phyloP scores from a whole-genome alignment of 1,139 yeast genomes.

The Tardiomyces digboiensis region DNA sequence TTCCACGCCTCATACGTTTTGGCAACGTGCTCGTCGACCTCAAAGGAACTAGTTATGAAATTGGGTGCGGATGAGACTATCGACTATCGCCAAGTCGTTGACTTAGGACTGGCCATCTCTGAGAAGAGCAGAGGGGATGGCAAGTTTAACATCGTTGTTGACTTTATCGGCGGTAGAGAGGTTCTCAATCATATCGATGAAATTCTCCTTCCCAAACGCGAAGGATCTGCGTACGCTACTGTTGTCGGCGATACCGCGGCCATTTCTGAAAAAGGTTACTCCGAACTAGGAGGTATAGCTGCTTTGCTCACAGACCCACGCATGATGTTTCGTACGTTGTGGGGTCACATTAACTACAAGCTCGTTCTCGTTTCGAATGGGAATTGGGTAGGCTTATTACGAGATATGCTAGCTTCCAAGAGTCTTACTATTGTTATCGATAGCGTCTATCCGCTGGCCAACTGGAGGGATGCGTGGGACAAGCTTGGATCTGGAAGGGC shows the following conservation, averaged over 20 bases:
- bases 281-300: slow-evolving; percentile 13
- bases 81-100: slow-evolving; percentile 35
- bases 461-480: slow-evolving; percentile 40
- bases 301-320: slow-evolving; percentile 11
- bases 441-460: slow-evolving; percentile 38
- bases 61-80: slow-evolving; percentile 44
- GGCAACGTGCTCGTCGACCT: slow-evolving; percentile 33
- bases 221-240: slow-evolving; percentile 36
- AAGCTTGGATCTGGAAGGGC: slow-evolving; percentile 39
- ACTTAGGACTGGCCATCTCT: not conserved
- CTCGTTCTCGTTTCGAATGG: slow-evolving; percentile 15
- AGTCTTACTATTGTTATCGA: slow-evolving; percentile 40
- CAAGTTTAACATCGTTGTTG: not conserved
- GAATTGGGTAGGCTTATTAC: slow-evolving; percentile 19
- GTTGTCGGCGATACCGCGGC: slow-evolving; percentile 22
- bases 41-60: slow-evolving; percentile 33
- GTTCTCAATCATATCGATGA: slow-evolving; percentile 15
- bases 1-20: slow-evolving; percentile 31
- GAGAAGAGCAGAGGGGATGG: not conserved
- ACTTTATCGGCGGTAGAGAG: slow-evolving; percentile 11
- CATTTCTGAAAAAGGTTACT: too few relatives aligned
- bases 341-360: slow-evolving; percentile 19
- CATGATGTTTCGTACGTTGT: slow-evolving; percentile 21
- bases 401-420: slow-evolving; percentile 32
- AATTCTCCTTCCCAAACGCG: slow-evolving; percentile 31